A percentile compares a stretch with the other conserved stretches of the same genome.
These are phyloP conservation scores for Macrophomina pseudophaseolina DNA, from an alignment of 2,329 filamentous ascomycete species.

Conservation along the genomic window DNA sequence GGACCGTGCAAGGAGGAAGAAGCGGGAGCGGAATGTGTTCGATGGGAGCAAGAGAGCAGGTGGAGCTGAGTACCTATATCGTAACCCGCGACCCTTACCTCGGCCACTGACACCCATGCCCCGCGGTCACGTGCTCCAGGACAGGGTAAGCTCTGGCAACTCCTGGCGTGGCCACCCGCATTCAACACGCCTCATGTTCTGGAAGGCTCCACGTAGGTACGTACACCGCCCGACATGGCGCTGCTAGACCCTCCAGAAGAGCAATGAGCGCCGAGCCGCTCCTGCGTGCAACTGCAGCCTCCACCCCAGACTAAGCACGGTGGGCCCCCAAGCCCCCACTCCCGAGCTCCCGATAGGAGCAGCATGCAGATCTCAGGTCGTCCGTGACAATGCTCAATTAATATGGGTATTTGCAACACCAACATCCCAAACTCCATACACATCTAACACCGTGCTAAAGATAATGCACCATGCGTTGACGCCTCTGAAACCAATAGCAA, in stretches of 20 bases:
- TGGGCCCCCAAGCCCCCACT: neutral
- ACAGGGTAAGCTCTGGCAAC: too few relatives aligned
- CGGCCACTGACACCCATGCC: neutral
- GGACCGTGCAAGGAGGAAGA: neutral
- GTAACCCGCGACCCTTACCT: neutral
- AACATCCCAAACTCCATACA: neutral
- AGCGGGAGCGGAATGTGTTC: neutral
- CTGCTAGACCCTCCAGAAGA: neutral
- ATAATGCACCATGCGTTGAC: neutral
- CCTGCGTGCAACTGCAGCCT: neutral
- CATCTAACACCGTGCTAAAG: neutral
- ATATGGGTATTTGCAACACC: conserved; percentile 11
- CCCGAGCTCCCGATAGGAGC: conserved; percentile 1
- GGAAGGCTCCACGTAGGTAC: conserved; percentile 1
- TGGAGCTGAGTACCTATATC: conserved; percentile 17
- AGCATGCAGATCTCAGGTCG: neutral
- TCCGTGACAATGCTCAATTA: neutral
- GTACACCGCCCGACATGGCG: neutral
- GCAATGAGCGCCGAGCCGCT: neutral
- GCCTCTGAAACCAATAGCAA: neutral
- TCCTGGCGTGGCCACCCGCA: neutral
- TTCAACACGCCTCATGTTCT: neutral
- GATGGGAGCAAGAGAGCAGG: neutral
- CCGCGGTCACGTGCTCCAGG: neutral
- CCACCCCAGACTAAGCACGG: neutral